Evolutionary conservation across 2,329 filamentous ascomycete genomes (phyloP).

Genomic region (Exophiala spinifera): DNA sequence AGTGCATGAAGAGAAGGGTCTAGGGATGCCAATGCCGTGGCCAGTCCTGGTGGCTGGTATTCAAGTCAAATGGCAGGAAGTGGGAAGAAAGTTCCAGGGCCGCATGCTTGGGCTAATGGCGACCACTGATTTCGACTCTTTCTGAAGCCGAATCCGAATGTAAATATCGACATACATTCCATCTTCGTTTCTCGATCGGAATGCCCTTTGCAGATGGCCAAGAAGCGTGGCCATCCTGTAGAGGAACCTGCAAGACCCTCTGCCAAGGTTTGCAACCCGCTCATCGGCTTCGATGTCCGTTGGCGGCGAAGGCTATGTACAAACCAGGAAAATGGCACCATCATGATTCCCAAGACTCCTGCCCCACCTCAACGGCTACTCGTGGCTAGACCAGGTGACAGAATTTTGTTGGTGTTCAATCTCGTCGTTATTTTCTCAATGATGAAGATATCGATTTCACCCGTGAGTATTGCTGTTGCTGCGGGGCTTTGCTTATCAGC

Average conservation of each 20-base stretch:
- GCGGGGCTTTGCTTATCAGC: too few species aligned
- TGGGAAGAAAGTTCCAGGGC: constrained; percentile 30
- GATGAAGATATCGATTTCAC: not conserved
- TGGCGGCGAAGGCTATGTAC: not conserved
- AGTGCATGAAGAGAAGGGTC: constrained; percentile 60
- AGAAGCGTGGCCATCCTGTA: too few species aligned
- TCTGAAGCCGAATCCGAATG: constrained; percentile 2
- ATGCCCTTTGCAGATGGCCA: too few species aligned
- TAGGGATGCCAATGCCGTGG: constrained; percentile 47
- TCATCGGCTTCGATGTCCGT: not conserved
- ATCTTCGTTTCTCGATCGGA: too few species aligned
- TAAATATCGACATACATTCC: not conserved
- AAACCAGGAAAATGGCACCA: not conserved
- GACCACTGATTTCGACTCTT: constrained; percentile 23
- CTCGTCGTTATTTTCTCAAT: not conserved
- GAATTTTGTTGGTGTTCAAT: not conserved
- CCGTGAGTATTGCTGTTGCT: not conserved
- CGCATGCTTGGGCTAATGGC: constrained; percentile 29
- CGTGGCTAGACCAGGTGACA: not conserved
- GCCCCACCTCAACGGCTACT: not conserved
- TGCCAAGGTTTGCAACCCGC: not conserved
- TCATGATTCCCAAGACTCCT: not conserved
- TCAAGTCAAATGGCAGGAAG: constrained; percentile 76
- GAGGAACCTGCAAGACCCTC: too few species aligned
- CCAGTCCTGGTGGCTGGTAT: constrained; percentile 69